These are phyloP conservation scores for Blastobotrys elegans DNA, from an alignment of 1,139 yeast species.

Conservation along the genomic window DNA sequence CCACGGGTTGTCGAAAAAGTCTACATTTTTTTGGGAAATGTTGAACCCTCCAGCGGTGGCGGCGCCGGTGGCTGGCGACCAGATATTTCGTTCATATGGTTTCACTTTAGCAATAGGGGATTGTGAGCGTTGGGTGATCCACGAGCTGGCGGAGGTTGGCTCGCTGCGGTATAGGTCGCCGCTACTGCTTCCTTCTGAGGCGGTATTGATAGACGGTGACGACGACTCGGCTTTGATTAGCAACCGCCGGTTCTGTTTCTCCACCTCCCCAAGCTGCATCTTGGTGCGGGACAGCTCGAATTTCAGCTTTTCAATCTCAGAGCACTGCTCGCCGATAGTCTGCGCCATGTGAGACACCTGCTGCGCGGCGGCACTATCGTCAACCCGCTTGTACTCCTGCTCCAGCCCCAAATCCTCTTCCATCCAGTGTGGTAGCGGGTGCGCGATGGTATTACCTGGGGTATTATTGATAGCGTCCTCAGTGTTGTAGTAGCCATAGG, in stretches of 20 bases:
- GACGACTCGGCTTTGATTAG: neutral
- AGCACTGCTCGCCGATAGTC: slow-evolving; percentile 10
- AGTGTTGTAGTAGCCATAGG: neutral
- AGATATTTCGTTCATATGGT: slow-evolving; percentile 1
- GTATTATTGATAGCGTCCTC: neutral
- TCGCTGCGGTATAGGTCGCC: neutral
- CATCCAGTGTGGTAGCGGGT: slow-evolving; percentile 13
- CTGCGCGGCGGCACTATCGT: slow-evolving; percentile 3
- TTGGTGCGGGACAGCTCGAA: slow-evolving; percentile 8
- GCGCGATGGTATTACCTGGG: neutral
- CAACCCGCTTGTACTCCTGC: neutral
- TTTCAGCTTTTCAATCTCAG: slow-evolving; percentile 11
- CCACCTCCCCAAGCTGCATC: slow-evolving; percentile 4
- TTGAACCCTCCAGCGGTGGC: no score
- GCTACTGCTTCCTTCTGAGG: neutral
- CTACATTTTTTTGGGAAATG: no score
- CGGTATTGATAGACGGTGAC: neutral
- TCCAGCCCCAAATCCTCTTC: slow-evolving; percentile 11
- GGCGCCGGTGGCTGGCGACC: neutral
- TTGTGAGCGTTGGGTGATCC: neutral
- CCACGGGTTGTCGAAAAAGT: neutral
- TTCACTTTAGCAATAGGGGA: neutral
- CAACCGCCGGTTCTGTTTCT: slow-evolving; percentile 3
- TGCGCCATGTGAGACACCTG: slow-evolving; percentile 8
- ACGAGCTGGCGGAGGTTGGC: slow-evolving; percentile 2